Conservation (phyloP, 2,329 filamentous ascomycete genomes). For the Fusarium domesticum region DNA sequence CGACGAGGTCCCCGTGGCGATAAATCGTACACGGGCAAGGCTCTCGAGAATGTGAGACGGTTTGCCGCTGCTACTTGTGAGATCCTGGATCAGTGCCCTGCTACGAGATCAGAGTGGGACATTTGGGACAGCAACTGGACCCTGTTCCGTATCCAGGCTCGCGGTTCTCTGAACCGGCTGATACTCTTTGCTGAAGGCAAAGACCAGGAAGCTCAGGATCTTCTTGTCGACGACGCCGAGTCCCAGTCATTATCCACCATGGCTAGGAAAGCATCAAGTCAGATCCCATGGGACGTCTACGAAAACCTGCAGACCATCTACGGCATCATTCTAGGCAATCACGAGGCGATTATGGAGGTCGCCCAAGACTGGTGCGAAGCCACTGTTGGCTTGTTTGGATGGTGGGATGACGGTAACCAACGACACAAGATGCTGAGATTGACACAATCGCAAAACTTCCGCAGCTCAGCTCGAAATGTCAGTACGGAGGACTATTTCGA, state of each 20-base stretch:
- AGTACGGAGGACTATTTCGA: conserved; percentile 69
- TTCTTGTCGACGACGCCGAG: conserved; percentile 36
- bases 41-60: conserved; percentile 73
- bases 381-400: conserved; percentile 75
- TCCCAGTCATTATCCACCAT: conserved; percentile 59
- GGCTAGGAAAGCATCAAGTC: conserved; percentile 76
- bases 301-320: conserved; percentile 80
- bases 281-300: conserved; percentile 87
- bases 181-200: conserved; percentile 76
- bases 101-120: conserved; percentile 71
- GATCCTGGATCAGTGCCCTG: conserved; percentile 72
- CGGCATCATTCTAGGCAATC: conserved; percentile 72
- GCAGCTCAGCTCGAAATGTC: conserved; percentile 42
- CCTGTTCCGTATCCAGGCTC: conserved; percentile 73
- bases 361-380: conserved; percentile 93
- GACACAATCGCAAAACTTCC: conserved; percentile 40
- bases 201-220: conserved; percentile 43
- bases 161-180: conserved; percentile 66
- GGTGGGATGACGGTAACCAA: conserved; percentile 81
- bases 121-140: conserved; percentile 78
- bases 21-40: conserved; percentile 67
- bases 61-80: conserved; percentile 67
- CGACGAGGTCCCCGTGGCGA: conserved; percentile 64
- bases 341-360: conserved; percentile 69
- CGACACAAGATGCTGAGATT: conserved; percentile 41